Conservation (phyloP, 2,329 filamentous ascomycete genomes). For the Akanthomyces lecanii region DNA sequence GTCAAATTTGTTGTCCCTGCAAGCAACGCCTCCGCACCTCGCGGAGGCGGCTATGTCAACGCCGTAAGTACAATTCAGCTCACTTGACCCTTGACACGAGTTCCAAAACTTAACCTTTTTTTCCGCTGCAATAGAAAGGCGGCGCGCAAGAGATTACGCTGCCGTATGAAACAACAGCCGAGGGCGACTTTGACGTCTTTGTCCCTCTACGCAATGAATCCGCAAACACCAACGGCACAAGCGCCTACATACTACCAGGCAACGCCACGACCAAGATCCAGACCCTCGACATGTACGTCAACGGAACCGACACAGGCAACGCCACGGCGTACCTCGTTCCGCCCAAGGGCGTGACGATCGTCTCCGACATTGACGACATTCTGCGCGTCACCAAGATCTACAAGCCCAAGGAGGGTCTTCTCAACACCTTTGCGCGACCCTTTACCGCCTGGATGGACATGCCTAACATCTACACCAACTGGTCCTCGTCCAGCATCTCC, state of each 20-base stretch:
- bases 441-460: slow-evolving; percentile 75
- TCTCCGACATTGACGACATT: slow-evolving; percentile 78
- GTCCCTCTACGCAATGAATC: slow-evolving; percentile 43
- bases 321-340: slow-evolving; percentile 74
- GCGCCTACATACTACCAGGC: slow-evolving; percentile 52
- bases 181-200: slow-evolving; percentile 73
- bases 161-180: slow-evolving; percentile 59
- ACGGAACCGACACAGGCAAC: slow-evolving; percentile 64
- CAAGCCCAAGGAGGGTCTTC: slow-evolving; percentile 65
- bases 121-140: slow-evolving; percentile 35
- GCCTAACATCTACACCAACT: slow-evolving; percentile 74
- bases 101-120: neutral
- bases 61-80: slow-evolving; percentile 30
- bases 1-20: slow-evolving; percentile 48
- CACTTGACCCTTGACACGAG: neutral
- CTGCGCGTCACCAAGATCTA: slow-evolving; percentile 79
- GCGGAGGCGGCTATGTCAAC: slow-evolving; percentile 47
- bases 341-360: slow-evolving; percentile 62
- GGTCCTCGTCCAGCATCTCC: slow-evolving; percentile 53
- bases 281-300: slow-evolving; percentile 62
- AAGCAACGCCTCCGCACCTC: slow-evolving; percentile 29
- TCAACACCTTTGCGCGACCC: slow-evolving; percentile 70
- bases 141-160: slow-evolving; percentile 60
- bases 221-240: slow-evolving; percentile 17
- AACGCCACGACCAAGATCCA: slow-evolving; percentile 63